These are phyloP conservation scores for Sporisorium sorghi DNA, from an alignment of 1,284 basidiomycete species.

Conservation along the genomic window DNA sequence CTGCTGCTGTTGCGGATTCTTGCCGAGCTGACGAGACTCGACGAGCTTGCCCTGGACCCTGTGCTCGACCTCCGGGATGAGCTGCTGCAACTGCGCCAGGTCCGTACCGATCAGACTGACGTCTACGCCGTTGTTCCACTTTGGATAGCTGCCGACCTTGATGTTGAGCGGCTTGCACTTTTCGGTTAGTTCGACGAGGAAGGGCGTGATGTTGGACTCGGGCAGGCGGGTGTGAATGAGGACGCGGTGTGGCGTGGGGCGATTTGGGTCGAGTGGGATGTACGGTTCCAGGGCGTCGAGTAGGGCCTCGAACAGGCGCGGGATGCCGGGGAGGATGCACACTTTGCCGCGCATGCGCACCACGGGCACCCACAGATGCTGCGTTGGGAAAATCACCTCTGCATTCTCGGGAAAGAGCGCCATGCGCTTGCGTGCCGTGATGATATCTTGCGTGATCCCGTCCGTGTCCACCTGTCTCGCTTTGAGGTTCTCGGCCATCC, in stretches of 20 bases:
- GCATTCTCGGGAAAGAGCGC: constrained; percentile 59
- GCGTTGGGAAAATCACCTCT: constrained; percentile 62
- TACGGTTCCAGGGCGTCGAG: constrained; percentile 75
- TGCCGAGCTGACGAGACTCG: constrained; percentile 70
- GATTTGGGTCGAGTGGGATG: constrained; percentile 58
- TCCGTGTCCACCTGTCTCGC: constrained; percentile 74
- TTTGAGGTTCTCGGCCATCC: constrained; percentile 79
- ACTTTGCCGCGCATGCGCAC: constrained; percentile 84
- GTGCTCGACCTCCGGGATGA: constrained; percentile 69
- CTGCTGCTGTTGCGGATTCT: constrained; percentile 10
- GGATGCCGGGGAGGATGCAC: constrained; percentile 91
- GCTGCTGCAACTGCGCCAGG: constrained; percentile 33
- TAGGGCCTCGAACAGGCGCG: constrained; percentile 78
- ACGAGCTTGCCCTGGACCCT: constrained; percentile 72
- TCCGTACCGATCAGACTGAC: constrained; percentile 83
- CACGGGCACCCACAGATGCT: constrained; percentile 82
- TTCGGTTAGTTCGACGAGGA: constrained; percentile 81
- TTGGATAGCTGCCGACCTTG: constrained; percentile 79
- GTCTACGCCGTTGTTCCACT: constrained; percentile 75
- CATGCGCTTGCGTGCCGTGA: constrained; percentile 62
- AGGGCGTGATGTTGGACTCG: constrained; percentile 86
- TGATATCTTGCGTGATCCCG: constrained; percentile 75
- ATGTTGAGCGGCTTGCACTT: constrained; percentile 81
- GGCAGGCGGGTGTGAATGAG: constrained; percentile 74
- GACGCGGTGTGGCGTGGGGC: constrained; percentile 54